Conservation (phyloP, 176 grass and related monocot species). For the Poa pratensis region DNA sequence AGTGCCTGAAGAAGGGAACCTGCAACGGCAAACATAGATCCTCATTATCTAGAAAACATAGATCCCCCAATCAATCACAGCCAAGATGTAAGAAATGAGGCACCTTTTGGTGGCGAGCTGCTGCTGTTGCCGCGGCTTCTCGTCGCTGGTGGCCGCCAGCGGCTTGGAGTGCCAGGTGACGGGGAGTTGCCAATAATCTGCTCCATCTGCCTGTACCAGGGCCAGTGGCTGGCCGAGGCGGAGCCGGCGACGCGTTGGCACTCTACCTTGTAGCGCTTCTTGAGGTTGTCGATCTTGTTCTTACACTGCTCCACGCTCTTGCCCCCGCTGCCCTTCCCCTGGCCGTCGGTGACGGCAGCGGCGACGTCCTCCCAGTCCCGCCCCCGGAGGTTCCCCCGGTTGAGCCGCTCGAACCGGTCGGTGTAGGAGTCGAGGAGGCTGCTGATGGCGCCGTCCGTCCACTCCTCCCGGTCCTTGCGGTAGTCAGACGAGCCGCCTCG, state of each 20-base stretch:
- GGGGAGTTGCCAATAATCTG: constrained; percentile 61
- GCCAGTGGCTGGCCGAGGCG: constrained; percentile 65
- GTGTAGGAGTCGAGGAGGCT: constrained; percentile 81
- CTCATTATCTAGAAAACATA: not conserved
- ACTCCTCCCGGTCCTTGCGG: constrained; percentile 96
- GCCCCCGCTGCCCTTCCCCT: constrained; percentile 49
- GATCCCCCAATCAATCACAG: constrained; percentile 27
- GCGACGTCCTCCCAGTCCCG: constrained; percentile 94
- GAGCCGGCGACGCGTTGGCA: constrained; percentile 67
- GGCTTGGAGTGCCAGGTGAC: constrained; percentile 55
- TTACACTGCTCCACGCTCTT: constrained; percentile 99
- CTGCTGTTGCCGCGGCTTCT: constrained; percentile 46
- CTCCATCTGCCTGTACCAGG: constrained; percentile 92
- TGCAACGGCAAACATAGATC: constrained; percentile 36
- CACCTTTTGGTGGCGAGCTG: constrained; percentile 69
- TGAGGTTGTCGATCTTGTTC: constrained; percentile 99
- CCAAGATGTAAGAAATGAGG: constrained; percentile 18
- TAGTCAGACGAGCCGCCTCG: constrained; percentile 53
- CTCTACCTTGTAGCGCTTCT: constrained; percentile 97
- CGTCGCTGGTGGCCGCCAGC: constrained; percentile 32
- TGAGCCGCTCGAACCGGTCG: constrained; percentile 86
- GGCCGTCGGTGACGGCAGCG: constrained; percentile 62
- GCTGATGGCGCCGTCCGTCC: constrained; percentile 88
- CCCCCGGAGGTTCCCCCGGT: constrained; percentile 82
- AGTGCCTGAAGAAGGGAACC: constrained; percentile 52